Percentiles rank a stretch among this genome's conserved stretches.
These are phyloP conservation scores for Mucor piriformis DNA, from an alignment of 371 early-diverging fungal species.

Conservation along the genomic window DNA sequence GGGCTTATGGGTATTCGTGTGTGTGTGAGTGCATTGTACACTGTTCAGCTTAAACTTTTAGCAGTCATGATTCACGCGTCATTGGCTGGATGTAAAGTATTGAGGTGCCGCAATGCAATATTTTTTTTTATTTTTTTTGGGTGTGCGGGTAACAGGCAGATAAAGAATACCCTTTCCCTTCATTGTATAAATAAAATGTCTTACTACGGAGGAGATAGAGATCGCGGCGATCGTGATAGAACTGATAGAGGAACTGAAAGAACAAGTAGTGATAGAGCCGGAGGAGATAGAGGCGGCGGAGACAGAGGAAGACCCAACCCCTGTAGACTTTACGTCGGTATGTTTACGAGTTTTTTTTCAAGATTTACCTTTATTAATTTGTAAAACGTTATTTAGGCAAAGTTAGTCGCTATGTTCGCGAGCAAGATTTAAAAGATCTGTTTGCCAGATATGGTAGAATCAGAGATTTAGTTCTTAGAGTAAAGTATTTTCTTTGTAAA, in stretches of 20 bases:
- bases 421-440: constrained; percentile 40
- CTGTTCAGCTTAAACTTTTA: too few species aligned
- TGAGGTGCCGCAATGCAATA: background rate
- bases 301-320: constrained; percentile 29
- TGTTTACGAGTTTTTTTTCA: background rate
- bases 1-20: background rate
- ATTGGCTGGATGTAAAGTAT: background rate
- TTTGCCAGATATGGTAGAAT: constrained; percentile 38
- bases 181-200: constrained; percentile 21
- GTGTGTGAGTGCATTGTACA: too few species aligned
- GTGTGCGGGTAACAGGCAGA: background rate
- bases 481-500: constrained; percentile 16
- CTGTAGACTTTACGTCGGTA: constrained; percentile 50
- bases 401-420: constrained; percentile 42
- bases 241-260: constrained; percentile 15
- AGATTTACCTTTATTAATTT: background rate
- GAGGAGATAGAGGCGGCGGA: constrained; percentile 25
- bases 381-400: constrained; percentile 25
- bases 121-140: constrained; percentile 1
- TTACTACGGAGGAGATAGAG: constrained; percentile 25
- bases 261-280: constrained; percentile 19
- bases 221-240: constrained; percentile 14
- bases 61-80: background rate
- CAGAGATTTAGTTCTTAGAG: constrained; percentile 33
- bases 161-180: constrained; percentile 6